Evolutionary conservation across 1,139 yeast species (phyloP), one percentile per base, ranked within the genome.

Genomic region (Nakaseomyces sp.): DNA sequence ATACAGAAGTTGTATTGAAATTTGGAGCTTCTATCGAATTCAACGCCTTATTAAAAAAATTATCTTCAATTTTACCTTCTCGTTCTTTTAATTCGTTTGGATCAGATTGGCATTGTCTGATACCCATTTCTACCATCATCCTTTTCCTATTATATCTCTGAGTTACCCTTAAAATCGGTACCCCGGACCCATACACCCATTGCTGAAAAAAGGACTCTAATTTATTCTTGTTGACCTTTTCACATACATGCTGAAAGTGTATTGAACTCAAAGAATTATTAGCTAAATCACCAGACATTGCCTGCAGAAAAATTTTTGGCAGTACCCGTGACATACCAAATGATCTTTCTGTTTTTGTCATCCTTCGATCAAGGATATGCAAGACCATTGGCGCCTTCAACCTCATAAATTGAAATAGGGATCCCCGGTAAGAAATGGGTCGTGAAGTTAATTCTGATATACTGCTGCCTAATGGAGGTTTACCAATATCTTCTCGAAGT

Each of bases 271-370:
- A 63, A 36, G 78, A 73, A n/a, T 93, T 86, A 56, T 85, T 84
- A 20, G 76, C 76, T 43, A 89, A 67, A 55, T 91, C 98, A 15
- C 95, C 96, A 3, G 96, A 85, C 93, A 93, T 87, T 0, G 95
- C 95, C 60, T 91, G 97, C 35, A 93, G 68, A 55, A 91, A 87
- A 19, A 93, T 69, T 56, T 89, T 91, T 0, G 98, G 96, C 33
- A 93, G 73, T 0, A 88, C 97, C 50, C 98, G 76, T 1, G 91
- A 79, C 47, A 93, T 70, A 1, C 98, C 98, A 63, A 91, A 83
- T 0, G 95, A 84, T 53, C 89, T 81, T 59, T 93, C 98, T 1
- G 97, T 87, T 58, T 91, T 91, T 0, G 96, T 89, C 95, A 93
- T 87, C 50, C 98, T 70, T 45, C 86, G 76, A 61, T 93, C 96